Percentiles rank a stretch among this genome's conserved stretches.
These are phyloP conservation scores for Raphanus raphanistrum DNA, from an alignment of 345 rosid species.

Conservation along the genomic window DNA sequence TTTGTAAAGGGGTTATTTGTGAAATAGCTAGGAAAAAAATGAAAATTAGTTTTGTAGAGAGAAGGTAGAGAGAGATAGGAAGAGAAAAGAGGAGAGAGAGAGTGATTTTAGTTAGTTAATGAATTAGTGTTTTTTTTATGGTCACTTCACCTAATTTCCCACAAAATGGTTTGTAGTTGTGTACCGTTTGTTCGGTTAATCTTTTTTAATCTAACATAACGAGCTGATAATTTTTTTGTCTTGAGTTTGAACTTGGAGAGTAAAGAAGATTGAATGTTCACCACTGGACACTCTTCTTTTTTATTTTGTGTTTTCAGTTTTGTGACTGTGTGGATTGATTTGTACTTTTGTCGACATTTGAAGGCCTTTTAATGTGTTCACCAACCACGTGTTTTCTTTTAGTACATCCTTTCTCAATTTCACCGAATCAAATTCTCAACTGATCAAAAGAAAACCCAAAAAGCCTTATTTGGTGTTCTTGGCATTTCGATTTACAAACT, in stretches of 20 bases:
- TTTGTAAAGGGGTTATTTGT: background rate
- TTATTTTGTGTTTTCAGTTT: constrained; percentile 17
- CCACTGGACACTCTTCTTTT: background rate
- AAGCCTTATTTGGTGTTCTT: background rate
- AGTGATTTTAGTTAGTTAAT: too few relatives aligned
- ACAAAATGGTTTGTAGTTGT: background rate
- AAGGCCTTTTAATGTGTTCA: constrained; percentile 20
- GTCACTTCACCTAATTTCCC: too few relatives aligned
- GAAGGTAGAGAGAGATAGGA: too few relatives aligned
- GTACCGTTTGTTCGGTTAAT: background rate
- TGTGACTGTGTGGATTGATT: background rate
- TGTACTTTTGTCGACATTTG: constrained; percentile 25
- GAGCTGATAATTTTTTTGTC: background rate
- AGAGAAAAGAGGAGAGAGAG: too few relatives aligned
- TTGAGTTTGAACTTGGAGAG: background rate
- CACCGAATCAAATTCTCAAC: background rate
- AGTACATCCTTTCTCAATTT: background rate
- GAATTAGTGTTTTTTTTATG: too few relatives aligned
- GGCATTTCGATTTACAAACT: background rate
- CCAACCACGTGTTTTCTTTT: constrained; percentile 25
- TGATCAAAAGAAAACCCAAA: background rate
- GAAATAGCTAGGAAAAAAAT: too few relatives aligned
- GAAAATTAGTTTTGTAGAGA: too few relatives aligned
- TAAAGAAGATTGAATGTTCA: constrained; percentile 1
- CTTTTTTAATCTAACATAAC: background rate